Conservation (phyloP, 768 basidiomycete genomes). For the Boletus fagicola region DNA sequence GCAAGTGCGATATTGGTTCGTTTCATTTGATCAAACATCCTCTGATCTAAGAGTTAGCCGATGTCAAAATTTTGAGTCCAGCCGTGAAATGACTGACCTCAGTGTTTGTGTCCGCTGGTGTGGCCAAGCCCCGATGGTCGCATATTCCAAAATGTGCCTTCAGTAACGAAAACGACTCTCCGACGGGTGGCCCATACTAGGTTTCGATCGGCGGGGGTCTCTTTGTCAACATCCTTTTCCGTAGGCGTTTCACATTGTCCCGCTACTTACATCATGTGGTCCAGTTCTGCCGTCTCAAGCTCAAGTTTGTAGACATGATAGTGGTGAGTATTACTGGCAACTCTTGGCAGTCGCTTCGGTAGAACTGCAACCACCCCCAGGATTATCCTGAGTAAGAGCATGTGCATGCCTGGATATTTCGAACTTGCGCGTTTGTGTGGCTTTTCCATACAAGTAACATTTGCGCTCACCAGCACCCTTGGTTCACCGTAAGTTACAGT, state of each 20-base stretch:
- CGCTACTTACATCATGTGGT: too few relatives aligned
- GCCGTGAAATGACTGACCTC: background rate
- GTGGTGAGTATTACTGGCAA: background rate
- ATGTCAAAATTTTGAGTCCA: background rate
- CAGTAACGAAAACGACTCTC: background rate
- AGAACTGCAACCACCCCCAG: background rate
- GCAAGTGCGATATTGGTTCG: background rate
- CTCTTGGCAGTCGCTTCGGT: background rate
- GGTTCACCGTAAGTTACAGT: background rate
- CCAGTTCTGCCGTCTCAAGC: too few relatives aligned
- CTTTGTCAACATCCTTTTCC: too few relatives aligned
- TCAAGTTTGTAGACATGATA: too few relatives aligned
- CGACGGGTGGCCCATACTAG: background rate
- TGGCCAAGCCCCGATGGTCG: too few relatives aligned
- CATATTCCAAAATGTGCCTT: background rate
- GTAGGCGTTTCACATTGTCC: too few relatives aligned
- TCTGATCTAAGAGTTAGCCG: background rate
- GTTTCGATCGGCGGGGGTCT: background rate
- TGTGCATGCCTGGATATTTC: too few relatives aligned
- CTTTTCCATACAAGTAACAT: background rate
- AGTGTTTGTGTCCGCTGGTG: too few relatives aligned
- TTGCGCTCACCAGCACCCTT: background rate
- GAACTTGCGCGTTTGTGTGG: background rate
- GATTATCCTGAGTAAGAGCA: too few relatives aligned
- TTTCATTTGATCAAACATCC: background rate